These are phyloP conservation scores for Xerocomus amazonicus DNA, from an alignment of 1,284 basidiomycete genomes.

Conservation along the genomic window DNA sequence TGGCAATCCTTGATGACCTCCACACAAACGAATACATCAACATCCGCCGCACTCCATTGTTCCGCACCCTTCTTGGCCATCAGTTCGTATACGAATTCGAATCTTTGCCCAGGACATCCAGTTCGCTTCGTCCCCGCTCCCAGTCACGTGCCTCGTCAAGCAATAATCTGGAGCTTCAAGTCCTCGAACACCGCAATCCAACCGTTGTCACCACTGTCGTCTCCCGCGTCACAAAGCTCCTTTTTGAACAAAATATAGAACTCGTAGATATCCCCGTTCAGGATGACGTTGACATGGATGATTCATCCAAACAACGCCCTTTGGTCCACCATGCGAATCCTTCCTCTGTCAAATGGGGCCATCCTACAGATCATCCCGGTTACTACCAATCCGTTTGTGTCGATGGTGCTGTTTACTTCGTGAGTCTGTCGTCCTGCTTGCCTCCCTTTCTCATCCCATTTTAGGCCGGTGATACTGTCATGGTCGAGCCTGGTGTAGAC, in stretches of 20 bases:
- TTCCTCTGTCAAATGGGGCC: constrained; percentile 47
- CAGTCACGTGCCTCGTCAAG: constrained; percentile 13
- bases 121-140: constrained; percentile 16
- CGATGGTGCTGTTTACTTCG: constrained; percentile 54
- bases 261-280: constrained; percentile 32
- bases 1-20: constrained; percentile 36
- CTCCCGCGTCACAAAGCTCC: constrained; percentile 40
- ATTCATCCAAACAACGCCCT: constrained; percentile 20
- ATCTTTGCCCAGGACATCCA: constrained; percentile 10
- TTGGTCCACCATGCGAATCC: constrained; percentile 46
- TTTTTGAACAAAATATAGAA: constrained; percentile 46
- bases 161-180: constrained; percentile 33
- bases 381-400: constrained; percentile 46
- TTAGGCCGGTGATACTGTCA: constrained; percentile 58
- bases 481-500: constrained; percentile 53
- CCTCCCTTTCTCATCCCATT: constrained; percentile 4
- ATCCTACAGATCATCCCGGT: constrained; percentile 23
- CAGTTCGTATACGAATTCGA: constrained; percentile 23
- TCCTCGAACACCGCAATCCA: constrained; percentile 38
- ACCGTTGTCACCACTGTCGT: constrained; percentile 53
- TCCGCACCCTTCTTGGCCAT: constrained; percentile 28
- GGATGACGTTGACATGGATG: constrained; percentile 27
- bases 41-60: constrained; percentile 36
- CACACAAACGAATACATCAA: constrained; percentile 28
- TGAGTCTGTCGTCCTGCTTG: constrained; percentile 28